Base-by-base conservation (phyloP, 306 rosid species). In the Coriaria nepalensis region DNA sequence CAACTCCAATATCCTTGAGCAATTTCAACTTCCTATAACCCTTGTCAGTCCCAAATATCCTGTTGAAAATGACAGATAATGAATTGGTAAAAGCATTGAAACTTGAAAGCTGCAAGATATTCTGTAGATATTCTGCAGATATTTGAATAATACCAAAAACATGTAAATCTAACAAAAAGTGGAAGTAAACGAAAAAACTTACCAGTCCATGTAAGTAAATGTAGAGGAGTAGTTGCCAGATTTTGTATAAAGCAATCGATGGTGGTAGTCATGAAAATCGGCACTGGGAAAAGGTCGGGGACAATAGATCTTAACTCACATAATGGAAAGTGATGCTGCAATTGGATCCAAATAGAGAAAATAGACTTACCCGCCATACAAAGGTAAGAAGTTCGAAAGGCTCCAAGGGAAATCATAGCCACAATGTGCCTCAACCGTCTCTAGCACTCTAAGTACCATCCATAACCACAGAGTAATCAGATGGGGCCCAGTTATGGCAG, bases 381-480 rank as follows among this genome's bases (percentile, higher is more conserved):
- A 62, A 38, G 96, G 96, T 57, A 88, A 43, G 73, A 81, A 88
- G 72, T 88, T 81, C 38, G 96, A 78, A 52, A 69, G 77, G 65
- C 96, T 83, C 93, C 96, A 88, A 0, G 96, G 96, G 57, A 88
- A 88, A 83, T 88, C 75, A 68, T 88, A 88, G 43, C 96, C 96
- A 35, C 95, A 72, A 52, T 88, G 96, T 3, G 95, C 96, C 81
- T 88, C 96, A 33, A 83, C 95, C 9, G 96, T 88, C 78, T 88
- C 96, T 13, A 88, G 69, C 63, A 88, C 93, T 74, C 96, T 78
- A 55, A 88, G 70, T 43, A 70, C 78, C 95, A 83, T 78, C 96
- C 96, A 88, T 69, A 83, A 70, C 96, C 96, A 88, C 2, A 88
- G 73, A 35, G 96, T 88, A 10, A 88, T 48, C 69, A 88, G 74